Percentiles rank a stretch among this genome's conserved stretches.
These are phyloP conservation scores for Phytophthora sp. DNA, from an alignment of 352 stramenopile species.

Conservation along the genomic window DNA sequence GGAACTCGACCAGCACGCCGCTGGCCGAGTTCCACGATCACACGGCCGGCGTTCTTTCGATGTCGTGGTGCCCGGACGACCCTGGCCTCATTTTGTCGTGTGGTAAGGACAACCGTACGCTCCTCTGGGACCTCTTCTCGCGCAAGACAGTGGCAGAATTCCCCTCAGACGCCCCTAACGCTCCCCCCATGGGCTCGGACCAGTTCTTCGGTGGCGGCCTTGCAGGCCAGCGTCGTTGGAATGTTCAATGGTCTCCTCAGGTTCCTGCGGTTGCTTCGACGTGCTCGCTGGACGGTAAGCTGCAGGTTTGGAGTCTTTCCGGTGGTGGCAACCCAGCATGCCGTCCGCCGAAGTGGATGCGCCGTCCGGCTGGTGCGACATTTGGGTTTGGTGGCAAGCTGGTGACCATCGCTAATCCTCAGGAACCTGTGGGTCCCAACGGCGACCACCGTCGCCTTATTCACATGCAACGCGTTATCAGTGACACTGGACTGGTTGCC, in stretches of 20 bases:
- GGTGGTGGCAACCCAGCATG: conserved; percentile 77
- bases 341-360: conserved; percentile 96
- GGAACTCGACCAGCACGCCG: conserved; percentile 97
- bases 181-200: conserved; percentile 78
- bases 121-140: conserved; percentile 98
- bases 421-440: conserved; percentile 57
- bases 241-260: conserved; percentile 96
- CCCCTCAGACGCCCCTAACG: conserved; percentile 66
- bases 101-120: conserved; percentile 98
- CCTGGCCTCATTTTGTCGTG: conserved; percentile 93
- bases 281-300: conserved; percentile 97
- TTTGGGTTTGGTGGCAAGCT: conserved; percentile 97
- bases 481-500: conserved; percentile 80
- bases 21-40: conserved; percentile 96
- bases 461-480: conserved; percentile 83
- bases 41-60: conserved; percentile 94
- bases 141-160: conserved; percentile 95
- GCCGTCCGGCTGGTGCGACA: conserved; percentile 88
- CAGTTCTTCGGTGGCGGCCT: conserved; percentile 77
- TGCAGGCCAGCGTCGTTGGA: conserved; percentile 89
- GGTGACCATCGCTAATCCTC: conserved; percentile 86
- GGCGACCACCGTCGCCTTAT: conserved; percentile 73
- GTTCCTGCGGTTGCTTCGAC: conserved; percentile 95
- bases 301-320: conserved; percentile 93
- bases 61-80: conserved; percentile 98